Conservation (phyloP, 2,329 filamentous ascomycete species). For the Stachybotrys chartarum region DNA sequence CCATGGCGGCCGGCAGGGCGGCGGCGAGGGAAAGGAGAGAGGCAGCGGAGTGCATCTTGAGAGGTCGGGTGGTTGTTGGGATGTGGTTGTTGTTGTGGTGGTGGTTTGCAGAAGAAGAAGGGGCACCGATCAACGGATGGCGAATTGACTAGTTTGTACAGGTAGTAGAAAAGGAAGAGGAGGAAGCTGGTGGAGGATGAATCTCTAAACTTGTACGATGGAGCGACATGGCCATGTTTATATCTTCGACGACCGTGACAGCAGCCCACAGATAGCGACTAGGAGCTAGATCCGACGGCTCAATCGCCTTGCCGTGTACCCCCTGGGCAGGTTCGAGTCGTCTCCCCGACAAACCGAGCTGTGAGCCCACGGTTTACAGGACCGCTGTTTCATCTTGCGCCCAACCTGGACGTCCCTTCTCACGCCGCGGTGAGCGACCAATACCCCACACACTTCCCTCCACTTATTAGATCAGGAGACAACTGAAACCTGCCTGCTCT, state of each 20-base stretch:
- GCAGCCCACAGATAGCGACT: too few relatives aligned
- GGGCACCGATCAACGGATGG: constrained; percentile 6
- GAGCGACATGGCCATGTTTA: background rate
- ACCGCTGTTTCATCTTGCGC: background rate
- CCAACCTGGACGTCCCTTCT: background rate
- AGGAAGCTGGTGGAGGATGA: background rate
- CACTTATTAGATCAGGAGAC: background rate
- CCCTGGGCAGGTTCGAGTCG: background rate
- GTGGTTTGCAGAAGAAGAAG: background rate
- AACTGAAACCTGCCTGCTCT: background rate
- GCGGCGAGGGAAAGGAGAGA: constrained; percentile 9
- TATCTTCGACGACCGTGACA: background rate
- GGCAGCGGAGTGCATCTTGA: constrained; percentile 11
- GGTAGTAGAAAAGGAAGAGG: background rate
- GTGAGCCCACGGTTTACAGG: background rate
- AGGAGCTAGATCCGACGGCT: too few relatives aligned
- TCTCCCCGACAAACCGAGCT: background rate
- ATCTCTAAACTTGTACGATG: background rate
- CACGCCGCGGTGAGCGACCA: background rate
- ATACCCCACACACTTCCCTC: background rate
- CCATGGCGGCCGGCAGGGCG: constrained; percentile 18
- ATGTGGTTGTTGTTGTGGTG: background rate
- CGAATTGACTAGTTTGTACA: background rate
- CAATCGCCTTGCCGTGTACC: background rate
- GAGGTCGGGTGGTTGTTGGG: background rate